A percentile compares a stretch with the other conserved stretches of the same genome.
Conservation (phyloP, 192 early-diverging fungal genomes). For the Gamsiella multidivaricata region DNA sequence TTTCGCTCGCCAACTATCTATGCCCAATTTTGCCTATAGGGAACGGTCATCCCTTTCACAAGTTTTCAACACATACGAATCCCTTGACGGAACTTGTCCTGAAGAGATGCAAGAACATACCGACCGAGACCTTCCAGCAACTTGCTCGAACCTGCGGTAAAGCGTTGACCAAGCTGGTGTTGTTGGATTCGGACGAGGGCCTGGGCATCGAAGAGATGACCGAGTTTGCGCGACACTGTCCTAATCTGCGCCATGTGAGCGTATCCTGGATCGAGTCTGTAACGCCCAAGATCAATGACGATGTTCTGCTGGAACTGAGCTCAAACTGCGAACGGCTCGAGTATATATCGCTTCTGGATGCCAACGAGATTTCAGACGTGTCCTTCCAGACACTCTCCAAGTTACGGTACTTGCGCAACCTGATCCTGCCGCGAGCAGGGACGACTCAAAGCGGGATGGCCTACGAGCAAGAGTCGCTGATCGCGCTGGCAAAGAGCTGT, state of each 20-base stretch:
- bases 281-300: slow-evolving; percentile 46
- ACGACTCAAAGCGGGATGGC: slow-evolving; percentile 38
- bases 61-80: slow-evolving; percentile 45
- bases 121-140: slow-evolving; percentile 38
- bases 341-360: slow-evolving; percentile 47
- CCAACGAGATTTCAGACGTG: slow-evolving; percentile 46
- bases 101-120: slow-evolving; percentile 51
- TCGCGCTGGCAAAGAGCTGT: slow-evolving; percentile 45
- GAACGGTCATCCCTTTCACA: slow-evolving; percentile 34
- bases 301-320: slow-evolving; percentile 38
- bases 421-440: slow-evolving; percentile 43
- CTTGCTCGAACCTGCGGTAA: slow-evolving; percentile 48
- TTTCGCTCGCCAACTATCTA: slow-evolving; percentile 51
- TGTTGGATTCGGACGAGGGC: slow-evolving; percentile 44
- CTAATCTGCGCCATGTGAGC: slow-evolving; percentile 42
- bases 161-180: slow-evolving; percentile 44
- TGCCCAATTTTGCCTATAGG: slow-evolving; percentile 38
- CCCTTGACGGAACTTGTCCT: slow-evolving; percentile 44
- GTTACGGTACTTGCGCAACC: slow-evolving; percentile 45
- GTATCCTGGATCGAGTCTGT: slow-evolving; percentile 50
- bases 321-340: slow-evolving; percentile 43
- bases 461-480: slow-evolving; percentile 41
- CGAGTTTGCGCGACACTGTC: slow-evolving; percentile 49
- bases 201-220: slow-evolving; percentile 42
- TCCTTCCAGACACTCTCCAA: slow-evolving; percentile 47